Conservation (phyloP, 345 rosid species). For the Melastoma malabathricum region DNA sequence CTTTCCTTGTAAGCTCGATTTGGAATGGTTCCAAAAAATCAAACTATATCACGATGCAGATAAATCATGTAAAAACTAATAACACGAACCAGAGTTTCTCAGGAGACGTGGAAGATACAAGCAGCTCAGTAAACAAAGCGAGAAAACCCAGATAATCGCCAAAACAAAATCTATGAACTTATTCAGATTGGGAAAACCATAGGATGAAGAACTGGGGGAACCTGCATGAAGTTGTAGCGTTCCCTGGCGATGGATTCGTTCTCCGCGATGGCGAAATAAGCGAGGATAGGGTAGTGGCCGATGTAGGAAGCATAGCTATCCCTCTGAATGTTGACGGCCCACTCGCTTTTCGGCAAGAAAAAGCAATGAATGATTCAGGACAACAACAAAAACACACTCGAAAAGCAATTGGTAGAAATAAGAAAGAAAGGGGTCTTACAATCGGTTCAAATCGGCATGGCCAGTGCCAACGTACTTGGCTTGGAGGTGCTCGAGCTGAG, state of each 20-base stretch:
- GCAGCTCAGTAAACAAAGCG: too few species aligned
- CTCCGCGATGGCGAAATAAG: constrained; percentile 83
- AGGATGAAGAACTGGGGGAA: background rate
- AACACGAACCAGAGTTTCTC: too few species aligned
- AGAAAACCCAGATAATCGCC: too few species aligned
- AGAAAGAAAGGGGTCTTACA: constrained; percentile 31
- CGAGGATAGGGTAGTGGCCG: constrained; percentile 73
- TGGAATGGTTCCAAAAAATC: too few species aligned
- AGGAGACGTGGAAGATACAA: too few species aligned
- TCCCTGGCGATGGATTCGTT: constrained; percentile 89
- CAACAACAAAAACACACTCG: too few species aligned
- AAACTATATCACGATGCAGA: too few species aligned
- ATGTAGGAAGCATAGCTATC: constrained; percentile 86
- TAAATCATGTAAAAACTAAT: too few species aligned
- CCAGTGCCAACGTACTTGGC: constrained; percentile 97
- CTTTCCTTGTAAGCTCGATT: too few species aligned
- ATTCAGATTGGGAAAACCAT: too few species aligned
- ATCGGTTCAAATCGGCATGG: constrained; percentile 88
- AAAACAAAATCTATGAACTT: too few species aligned
- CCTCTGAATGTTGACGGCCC: constrained; percentile 89
- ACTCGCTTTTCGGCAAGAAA: constrained; percentile 68
- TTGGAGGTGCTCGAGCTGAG: constrained; percentile 97
- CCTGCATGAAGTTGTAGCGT: constrained; percentile 95
- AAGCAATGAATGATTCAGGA: constrained; percentile 3
- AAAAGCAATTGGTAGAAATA: background rate